Evolutionary conservation across 2,329 filamentous ascomycete genomes (phyloP).

Genomic region (Aspergillus persii): DNA sequence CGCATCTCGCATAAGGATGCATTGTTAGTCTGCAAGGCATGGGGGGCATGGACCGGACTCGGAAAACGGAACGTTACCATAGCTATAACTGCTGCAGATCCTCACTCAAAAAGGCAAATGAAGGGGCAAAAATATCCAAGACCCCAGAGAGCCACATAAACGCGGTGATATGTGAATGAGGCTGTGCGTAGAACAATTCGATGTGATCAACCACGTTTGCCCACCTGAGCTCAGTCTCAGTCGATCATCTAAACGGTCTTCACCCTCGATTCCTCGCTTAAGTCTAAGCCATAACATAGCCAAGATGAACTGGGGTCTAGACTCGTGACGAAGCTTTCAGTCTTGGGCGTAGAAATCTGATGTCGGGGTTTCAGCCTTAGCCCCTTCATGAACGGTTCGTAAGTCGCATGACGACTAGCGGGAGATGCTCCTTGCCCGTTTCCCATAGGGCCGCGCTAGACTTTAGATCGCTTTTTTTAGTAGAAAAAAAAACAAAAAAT

Average conservation of each 20-base stretch:
- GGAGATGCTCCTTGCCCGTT: not conserved
- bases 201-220: conserved; percentile 22
- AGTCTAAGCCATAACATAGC: conserved; percentile 8
- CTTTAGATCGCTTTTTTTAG: conserved; percentile 6
- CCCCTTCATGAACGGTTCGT: conserved; percentile 12
- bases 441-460: conserved; percentile 2
- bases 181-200: conserved; percentile 13
- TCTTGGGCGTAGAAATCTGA: conserved; percentile 10
- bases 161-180: conserved; percentile 6
- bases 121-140: conserved; percentile 3
- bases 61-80: not conserved
- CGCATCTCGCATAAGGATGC: not conserved
- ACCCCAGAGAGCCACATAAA: not conserved
- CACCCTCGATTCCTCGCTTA: conserved; percentile 4
- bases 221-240: conserved; percentile 14
- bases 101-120: not conserved
- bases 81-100: not conserved
- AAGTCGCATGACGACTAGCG: conserved; percentile 9
- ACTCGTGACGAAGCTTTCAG: conserved; percentile 15
- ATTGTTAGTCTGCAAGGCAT: not conserved
- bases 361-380: conserved; percentile 17
- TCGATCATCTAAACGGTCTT: conserved; percentile 15
- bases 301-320: conserved; percentile 10
- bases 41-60: not conserved
- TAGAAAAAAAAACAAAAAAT: conserved; percentile 13